Base-by-base conservation (phyloP, 495 filamentous ascomycete species). In the Neurospora sp. region DNA sequence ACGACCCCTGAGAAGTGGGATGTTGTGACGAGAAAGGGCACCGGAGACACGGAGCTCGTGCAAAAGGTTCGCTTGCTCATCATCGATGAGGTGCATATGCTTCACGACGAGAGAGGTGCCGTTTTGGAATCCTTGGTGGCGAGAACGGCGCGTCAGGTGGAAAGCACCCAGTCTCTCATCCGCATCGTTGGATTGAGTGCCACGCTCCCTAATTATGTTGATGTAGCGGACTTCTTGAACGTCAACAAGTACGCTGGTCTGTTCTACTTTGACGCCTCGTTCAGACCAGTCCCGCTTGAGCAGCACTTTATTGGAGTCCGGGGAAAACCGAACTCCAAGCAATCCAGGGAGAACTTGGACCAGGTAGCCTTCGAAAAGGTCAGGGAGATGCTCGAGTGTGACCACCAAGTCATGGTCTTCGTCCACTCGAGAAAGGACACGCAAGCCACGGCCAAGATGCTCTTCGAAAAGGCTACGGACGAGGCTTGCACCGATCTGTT, bases 1-100 rank as follows among this genome's bases (percentile, higher is more conserved):
- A 99, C 96, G 0, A 99, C 96, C 11, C 96, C 96, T 70, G 96
- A 99, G 81, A 99, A 99, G 85, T 99, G 96, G 96, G 96, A 99
- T 83, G 95, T 98, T 14, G 92, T 98, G 40, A 99, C 96, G 11
- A 87, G 96, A 60, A 99, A 98, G 82, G 95, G 96, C 69, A 97
- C 93, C 1, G 96, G 96, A 4, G 96, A 99, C 79, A 98, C 96
- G 7, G 96, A 98, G 79, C 87, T 99, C 12, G 96, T 98, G 4
- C 96, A 98, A 77, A 99, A 99, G 78, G 96, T 99, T 12, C 89
- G 96, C 20, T 84, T 99, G 39, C 87, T 99, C 70, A 98, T 99
- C 76, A 97, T 99, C 78, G 96, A 99, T 81, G 96, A 99, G 83
- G 96, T 99, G 3, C 96, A 99, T 77, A 99, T 99, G 96, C 90